Conservation (phyloP, 306 rosid genomes). For the Gastrolobium villosum region DNA sequence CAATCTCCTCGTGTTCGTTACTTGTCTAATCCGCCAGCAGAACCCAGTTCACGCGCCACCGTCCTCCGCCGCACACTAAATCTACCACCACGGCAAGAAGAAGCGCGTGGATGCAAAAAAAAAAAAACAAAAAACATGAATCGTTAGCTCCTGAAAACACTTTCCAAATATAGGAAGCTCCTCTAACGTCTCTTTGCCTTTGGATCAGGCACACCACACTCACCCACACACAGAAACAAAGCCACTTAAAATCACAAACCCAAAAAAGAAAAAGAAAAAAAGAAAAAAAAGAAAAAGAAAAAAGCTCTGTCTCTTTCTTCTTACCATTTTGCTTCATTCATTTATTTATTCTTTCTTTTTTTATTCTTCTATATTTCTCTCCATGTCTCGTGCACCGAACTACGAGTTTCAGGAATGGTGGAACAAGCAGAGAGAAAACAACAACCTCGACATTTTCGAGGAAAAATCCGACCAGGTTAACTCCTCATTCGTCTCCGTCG, state of each 20-base stretch:
- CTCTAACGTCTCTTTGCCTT: conserved; percentile 13
- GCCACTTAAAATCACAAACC: neutral
- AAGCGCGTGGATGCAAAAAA: conserved; percentile 30
- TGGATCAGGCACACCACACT: conserved; percentile 42
- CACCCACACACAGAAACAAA: neutral
- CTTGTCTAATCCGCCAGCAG: neutral
- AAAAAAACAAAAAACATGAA: neutral
- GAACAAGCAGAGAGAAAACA: conserved; percentile 82
- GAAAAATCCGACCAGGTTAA: conserved; percentile 47
- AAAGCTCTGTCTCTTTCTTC: conserved; percentile 11
- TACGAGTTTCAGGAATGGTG: conserved; percentile 99
- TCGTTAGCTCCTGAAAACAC: neutral
- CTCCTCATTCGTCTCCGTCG: conserved; percentile 59
- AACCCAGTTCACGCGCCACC: conserved; percentile 48
- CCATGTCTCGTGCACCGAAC: conserved; percentile 85
- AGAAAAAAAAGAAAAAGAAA: neutral
- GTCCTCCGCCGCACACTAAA: conserved; percentile 5
- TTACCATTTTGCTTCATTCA: neutral
- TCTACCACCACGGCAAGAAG: neutral
- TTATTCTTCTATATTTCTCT: neutral
- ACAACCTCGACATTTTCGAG: conserved; percentile 49
- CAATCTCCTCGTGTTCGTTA: neutral
- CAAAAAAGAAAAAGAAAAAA: neutral
- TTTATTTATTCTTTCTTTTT: neutral
- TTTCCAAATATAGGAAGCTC: conserved; percentile 46